Base-by-base conservation (phyloP, 2,329 filamentous ascomycete species). In the Scedosporium apiospermum region DNA sequence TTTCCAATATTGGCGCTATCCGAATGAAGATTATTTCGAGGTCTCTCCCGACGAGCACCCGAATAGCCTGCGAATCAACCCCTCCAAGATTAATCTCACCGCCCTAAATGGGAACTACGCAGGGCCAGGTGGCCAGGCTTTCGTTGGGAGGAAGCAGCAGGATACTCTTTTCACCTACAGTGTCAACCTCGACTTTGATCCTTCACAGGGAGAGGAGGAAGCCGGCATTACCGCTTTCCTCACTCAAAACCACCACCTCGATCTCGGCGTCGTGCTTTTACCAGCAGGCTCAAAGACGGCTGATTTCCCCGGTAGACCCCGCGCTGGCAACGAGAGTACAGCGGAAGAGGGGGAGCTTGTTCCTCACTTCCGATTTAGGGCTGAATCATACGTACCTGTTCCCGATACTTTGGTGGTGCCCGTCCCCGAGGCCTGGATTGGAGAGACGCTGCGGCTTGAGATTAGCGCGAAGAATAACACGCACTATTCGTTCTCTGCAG, bases 1-100 rank as follows among this genome's bases (percentile, higher is more conserved):
- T 66, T 82, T 87, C 65, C 76, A 82, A 1, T 76, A 83, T 73
- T 85, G 83, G 75, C 76, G 85, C 3, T 81, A 77, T 10, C 83
- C 82, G 1, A 73, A 76, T 34, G 67, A 74, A 0, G 71, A 70
- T 59, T 76, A 73, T 64, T 87, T 78, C 72, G 73, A 69, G 1
- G 65, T 80, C 16, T 85, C 79, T 0, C 75, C 76, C 0, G 68
- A 65, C 0, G 76, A 70, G 0, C 76, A 79, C 60, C 71, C 73
- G 0, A 71, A 79, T 65, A 76, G 75, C 0, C 74, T 86, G 0
- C 74, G 74, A 1, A 69, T 87, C 1, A 74, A 65, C 1, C 79
- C 82, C 0, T 83, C 80, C 0, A 71, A 68, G 1, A 71, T 82
- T 1, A 84, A 86, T 65, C 73, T 87, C 3, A 86, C 81, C 1